Evolutionary conservation across 2,329 filamentous ascomycete genomes (phyloP).

Genomic region (Falciphora oryzae): DNA sequence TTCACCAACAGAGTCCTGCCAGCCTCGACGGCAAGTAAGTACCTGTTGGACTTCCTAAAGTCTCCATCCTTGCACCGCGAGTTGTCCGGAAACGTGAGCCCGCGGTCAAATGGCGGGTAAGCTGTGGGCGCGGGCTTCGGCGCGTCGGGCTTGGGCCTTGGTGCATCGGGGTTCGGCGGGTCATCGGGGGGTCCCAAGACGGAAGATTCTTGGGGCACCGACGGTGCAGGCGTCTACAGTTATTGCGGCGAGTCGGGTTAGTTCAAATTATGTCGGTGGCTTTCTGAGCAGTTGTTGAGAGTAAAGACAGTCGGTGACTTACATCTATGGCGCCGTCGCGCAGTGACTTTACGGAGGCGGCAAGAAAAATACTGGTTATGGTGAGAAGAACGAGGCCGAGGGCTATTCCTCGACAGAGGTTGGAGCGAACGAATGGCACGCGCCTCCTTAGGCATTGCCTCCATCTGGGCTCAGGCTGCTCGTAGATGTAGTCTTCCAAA

Average conservation of each 20-base stretch:
- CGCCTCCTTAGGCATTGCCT: constrained; percentile 22
- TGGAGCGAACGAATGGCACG: constrained; percentile 20
- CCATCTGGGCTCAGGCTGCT: constrained; percentile 18
- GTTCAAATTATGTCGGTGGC: too few relatives aligned
- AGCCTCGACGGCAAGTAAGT: not conserved
- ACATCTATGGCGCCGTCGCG: constrained; percentile 21
- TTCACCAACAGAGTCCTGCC: not conserved
- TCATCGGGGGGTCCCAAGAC: too few relatives aligned
- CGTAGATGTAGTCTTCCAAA: constrained; percentile 22
- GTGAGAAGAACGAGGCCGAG: constrained; percentile 25
- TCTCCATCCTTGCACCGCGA: not conserved
- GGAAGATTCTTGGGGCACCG: too few relatives aligned
- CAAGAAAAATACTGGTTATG: constrained; percentile 25
- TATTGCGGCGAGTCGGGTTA: too few relatives aligned
- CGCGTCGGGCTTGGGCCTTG: too few relatives aligned
- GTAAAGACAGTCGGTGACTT: not conserved
- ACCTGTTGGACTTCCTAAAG: not conserved
- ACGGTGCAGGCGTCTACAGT: too few relatives aligned
- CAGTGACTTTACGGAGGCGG: constrained; percentile 20
- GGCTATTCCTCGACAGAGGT: constrained; percentile 23
- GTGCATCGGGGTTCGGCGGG: too few relatives aligned
- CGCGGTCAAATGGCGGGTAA: constrained; percentile 23
- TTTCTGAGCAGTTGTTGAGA: too few relatives aligned
- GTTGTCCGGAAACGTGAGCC: constrained; percentile 15
- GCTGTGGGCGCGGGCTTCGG: constrained; percentile 13